Evolutionary conservation across 352 stramenopile species (phyloP).

Genomic region (Pythium periplocum): DNA sequence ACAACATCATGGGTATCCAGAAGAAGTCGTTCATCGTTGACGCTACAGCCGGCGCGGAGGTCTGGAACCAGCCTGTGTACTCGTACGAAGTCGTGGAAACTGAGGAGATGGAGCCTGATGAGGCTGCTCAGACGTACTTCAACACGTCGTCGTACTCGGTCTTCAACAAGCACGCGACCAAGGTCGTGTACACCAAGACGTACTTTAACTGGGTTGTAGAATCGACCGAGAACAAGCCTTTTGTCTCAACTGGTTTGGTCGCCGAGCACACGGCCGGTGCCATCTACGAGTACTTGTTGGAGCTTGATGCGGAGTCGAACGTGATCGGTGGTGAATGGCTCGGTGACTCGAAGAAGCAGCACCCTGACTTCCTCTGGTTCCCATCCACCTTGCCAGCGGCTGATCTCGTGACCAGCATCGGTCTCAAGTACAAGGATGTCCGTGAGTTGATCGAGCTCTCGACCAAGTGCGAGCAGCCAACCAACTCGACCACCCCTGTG

Average conservation of each 20-base stretch:
- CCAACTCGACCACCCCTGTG: background rate
- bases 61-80: slow-evolving; percentile 20
- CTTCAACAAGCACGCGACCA: slow-evolving; percentile 58
- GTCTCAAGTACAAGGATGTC: slow-evolving; percentile 16
- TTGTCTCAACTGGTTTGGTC: slow-evolving; percentile 34
- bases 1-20: slow-evolving; percentile 19
- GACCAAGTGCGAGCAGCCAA: slow-evolving; percentile 8
- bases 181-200: slow-evolving; percentile 46
- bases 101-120: slow-evolving; percentile 6
- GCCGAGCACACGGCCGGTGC: slow-evolving; percentile 46
- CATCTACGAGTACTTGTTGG: slow-evolving; percentile 69
- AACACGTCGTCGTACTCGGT: slow-evolving; percentile 20
- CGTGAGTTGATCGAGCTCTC: slow-evolving; percentile 15
- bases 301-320: slow-evolving; percentile 46
- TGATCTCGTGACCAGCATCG: slow-evolving; percentile 6
- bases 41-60: slow-evolving; percentile 8
- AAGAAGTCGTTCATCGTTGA: slow-evolving; percentile 19
- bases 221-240: slow-evolving; percentile 40
- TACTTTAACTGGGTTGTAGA: slow-evolving; percentile 62
- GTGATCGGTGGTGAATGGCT: slow-evolving; percentile 69
- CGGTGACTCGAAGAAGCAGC: slow-evolving; percentile 39
- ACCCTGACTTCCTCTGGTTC: slow-evolving; percentile 68
- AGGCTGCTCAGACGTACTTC: background rate
- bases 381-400: slow-evolving; percentile 15
- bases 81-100: slow-evolving; percentile 14